Evolutionary conservation across 2,329 filamentous ascomycete species (phyloP), one percentile per base, ranked within the genome.

Genomic region (Paraphoma chrysanthemicola): DNA sequence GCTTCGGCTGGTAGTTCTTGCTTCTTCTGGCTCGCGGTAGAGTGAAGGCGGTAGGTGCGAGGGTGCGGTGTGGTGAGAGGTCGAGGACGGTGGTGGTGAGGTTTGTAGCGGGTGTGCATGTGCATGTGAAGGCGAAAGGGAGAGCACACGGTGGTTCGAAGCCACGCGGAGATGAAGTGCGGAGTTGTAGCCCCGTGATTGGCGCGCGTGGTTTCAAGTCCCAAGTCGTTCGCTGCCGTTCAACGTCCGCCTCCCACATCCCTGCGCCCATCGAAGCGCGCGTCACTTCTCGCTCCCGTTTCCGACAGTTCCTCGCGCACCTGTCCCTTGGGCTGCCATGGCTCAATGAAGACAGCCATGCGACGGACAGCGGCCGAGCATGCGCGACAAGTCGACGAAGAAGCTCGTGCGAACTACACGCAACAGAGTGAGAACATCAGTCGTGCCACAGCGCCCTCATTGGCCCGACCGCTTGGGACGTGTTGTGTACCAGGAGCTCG

Each of bases 111-210:
- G n/a, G 12, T 10, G 10, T 3, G 11, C n/a, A 16, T 11, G 39
- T 9, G 16, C 39, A 41, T 44, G 29, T 36, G 17, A 44, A 31
- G 42, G 36, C 50, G 52, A 39, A 59, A 56, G 54, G 51, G 50
- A 54, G 51, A 44, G 55, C 51, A 56, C 56, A 61, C 54, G 56
- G 54, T 61, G 57, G 60, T 68, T 56, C 43, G 43, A 53, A 48
- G 57, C 53, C 51, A 54, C 48, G 50, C 53, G 62, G 56, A 64
- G 63, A 67, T 64, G 62, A 64, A 52, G n/a, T 61, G 59, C 62
- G 63, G 60, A 62, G 65, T 61, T 58, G 56, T 47, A 49, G 54
- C 53, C 57, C 52, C 58, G 50, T 53, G 63, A 68, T 68, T 65
- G 63, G 64, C 51, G 56, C 41, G 33, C 30, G 46, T 39, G 49